Conservation (phyloP, 2,329 filamentous ascomycete genomes). For the Botryotinia convoluta region DNA sequence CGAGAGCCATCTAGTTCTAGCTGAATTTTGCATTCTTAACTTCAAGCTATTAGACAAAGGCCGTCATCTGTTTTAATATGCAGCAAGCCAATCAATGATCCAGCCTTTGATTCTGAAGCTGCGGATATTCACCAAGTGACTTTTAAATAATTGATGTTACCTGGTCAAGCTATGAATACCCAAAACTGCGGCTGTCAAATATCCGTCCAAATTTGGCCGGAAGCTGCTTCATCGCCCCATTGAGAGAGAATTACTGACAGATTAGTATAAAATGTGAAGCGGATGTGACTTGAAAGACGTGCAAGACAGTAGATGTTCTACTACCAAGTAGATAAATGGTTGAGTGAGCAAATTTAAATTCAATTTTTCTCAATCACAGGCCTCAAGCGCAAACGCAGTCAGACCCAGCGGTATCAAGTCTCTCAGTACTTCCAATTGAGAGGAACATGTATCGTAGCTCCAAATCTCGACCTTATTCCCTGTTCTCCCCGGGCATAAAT, state of each 20-base stretch:
- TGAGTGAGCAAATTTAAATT: neutral
- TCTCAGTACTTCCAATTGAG: neutral
- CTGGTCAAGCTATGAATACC: neutral
- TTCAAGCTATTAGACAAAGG: neutral
- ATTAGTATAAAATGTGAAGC: neutral
- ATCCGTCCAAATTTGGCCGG: neutral
- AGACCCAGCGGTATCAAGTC: neutral
- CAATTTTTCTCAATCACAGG: neutral
- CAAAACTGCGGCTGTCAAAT: neutral
- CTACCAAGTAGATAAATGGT: neutral
- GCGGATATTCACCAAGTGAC: neutral
- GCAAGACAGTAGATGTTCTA: neutral
- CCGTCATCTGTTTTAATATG: neutral
- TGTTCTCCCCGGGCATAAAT: conserved; percentile 13
- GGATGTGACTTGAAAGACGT: neutral
- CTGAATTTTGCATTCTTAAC: neutral
- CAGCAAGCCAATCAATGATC: neutral
- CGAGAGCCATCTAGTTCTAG: neutral
- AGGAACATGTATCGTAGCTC: neutral
- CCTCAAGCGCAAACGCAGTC: neutral
- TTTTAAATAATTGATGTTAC: neutral
- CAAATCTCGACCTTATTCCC: neutral
- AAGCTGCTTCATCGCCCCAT: neutral
- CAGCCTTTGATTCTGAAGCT: neutral
- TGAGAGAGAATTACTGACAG: neutral